Conservation (phyloP, 1,284 basidiomycete species). For the Erythrobasidium hasegawianum region DNA sequence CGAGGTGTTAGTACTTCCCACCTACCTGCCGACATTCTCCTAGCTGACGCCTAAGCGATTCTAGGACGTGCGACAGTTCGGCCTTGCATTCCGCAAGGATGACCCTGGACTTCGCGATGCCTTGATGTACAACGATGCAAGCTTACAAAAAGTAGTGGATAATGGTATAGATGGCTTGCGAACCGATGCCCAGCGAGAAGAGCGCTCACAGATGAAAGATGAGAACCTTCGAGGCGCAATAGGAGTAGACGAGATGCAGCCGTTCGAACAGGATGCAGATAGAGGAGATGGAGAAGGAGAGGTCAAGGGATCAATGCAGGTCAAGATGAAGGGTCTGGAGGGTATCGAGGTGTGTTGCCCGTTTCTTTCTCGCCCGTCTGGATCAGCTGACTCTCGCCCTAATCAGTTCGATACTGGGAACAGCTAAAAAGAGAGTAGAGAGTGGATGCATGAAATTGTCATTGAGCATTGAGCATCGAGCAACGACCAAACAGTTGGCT, state of each 20-base stretch:
- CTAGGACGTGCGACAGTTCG: constrained; percentile 30
- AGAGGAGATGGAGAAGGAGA: constrained; percentile 27
- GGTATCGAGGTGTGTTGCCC: constrained; percentile 16
- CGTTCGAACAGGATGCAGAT: constrained; percentile 19
- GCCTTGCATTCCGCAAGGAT: constrained; percentile 32
- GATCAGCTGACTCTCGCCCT: not conserved
- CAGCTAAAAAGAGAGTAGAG: too few species aligned
- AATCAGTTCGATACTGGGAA: constrained; percentile 19
- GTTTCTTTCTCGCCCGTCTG: not conserved
- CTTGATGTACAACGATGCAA: constrained; percentile 33
- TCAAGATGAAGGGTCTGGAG: constrained; percentile 29
- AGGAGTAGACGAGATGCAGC: constrained; percentile 25
- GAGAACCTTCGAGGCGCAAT: constrained; percentile 15
- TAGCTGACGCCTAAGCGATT: not conserved
- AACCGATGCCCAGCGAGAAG: constrained; percentile 12
- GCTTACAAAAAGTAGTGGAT: constrained; percentile 22
- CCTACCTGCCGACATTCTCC: not conserved
- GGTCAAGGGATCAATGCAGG: constrained; percentile 24
- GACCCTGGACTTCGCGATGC: constrained; percentile 23
- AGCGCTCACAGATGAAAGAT: constrained; percentile 11
- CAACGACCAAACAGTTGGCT: too few species aligned
- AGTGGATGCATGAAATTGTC: too few species aligned
- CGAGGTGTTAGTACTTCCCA: constrained; percentile 7
- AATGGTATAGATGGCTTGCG: constrained; percentile 34
- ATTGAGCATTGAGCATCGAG: too few species aligned